A percentile compares a stretch with the other conserved stretches of the same genome.
Conservation (phyloP, 345 rosid species). For the Hibiscus mutabilis region DNA sequence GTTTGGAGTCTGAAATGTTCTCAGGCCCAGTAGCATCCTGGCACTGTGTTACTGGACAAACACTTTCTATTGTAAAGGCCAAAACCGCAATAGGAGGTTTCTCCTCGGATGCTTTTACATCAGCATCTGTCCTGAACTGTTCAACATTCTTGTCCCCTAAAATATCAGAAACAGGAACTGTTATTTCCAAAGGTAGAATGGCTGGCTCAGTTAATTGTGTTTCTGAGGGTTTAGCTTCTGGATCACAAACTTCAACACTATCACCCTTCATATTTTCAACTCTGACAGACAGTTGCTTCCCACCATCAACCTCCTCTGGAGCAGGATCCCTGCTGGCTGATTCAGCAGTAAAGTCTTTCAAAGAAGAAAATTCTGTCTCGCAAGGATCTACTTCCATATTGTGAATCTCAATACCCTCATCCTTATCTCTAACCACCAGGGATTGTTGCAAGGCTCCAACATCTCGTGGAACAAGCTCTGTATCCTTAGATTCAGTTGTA, state of each 20-base stretch:
- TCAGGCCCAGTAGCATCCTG: not conserved
- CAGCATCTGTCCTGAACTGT: not conserved
- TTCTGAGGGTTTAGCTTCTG: constrained; percentile 6
- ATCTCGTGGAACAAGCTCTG: constrained; percentile 6
- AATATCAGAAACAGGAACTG: not conserved
- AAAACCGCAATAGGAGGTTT: not conserved
- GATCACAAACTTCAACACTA: not conserved
- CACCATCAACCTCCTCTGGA: not conserved
- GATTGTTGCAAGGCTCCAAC: not conserved
- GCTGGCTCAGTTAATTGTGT: not conserved
- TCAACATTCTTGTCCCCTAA: constrained; percentile 10
- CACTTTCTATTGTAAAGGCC: not conserved
- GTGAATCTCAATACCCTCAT: constrained; percentile 1
- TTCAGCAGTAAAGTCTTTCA: not conserved
- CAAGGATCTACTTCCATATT: not conserved
- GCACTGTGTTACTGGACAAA: not conserved
- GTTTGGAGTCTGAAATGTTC: not conserved
- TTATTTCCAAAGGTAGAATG: not conserved
- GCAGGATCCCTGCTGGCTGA: not conserved
- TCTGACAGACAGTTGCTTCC: not conserved
- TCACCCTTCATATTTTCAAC: not conserved
- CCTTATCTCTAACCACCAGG: not conserved
- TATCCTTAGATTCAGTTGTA: constrained; percentile 5
- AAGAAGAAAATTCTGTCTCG: not conserved
- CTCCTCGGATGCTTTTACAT: not conserved